Base-by-base conservation (phyloP, 805 yeast genomes). In the Yarrowia yakushimensis region DNA sequence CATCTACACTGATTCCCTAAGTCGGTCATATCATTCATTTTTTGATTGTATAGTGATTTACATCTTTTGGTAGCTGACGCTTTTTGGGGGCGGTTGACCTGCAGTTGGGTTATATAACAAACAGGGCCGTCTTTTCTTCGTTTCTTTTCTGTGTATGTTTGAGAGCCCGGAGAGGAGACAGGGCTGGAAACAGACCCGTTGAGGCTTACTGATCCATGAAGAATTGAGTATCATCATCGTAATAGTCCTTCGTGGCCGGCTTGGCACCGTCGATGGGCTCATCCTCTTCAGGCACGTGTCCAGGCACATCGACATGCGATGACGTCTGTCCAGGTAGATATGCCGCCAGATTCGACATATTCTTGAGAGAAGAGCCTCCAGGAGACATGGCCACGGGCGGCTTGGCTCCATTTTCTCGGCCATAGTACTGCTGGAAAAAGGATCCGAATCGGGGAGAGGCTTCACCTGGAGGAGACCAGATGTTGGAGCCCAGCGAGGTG, bases 151-250 rank as follows among this genome's bases (percentile, higher is more conserved):
- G 22, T 34, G 39, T 27, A 13, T 46, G 15, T 48, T 34, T 30
- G 41, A 18, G 22, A 36, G 22, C 20, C 41, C 20, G 20, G 20
- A 15, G 18, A 23, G 15, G 41, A 18, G 13, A 33, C 37, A 18
- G 37, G 20, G n/a, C 18, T 18, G 37, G n/a, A 7, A 33, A 33
- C 37, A 20, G 37, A 33, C 37, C 22, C 15, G 28, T 20, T 4
- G 12, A 4, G 30, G 55, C 1, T 50, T 41, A 55, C 33, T 52
- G 62, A 23, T 61, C 63, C 63, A 61, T 61, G 42, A 50, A 48
- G 33, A 61, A 61, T 34, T 61, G 63, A 11, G 63, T 61, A 22
- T 61, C 62, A 17, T 61, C 63, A 37, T 61, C 63, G 63, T 52
- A 43, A 28, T 17, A 28, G 33, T 41, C 41, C 31, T 52, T 55